Conservation (phyloP, 352 stramenopile genomes). For the Phytophthora pistaciae region DNA sequence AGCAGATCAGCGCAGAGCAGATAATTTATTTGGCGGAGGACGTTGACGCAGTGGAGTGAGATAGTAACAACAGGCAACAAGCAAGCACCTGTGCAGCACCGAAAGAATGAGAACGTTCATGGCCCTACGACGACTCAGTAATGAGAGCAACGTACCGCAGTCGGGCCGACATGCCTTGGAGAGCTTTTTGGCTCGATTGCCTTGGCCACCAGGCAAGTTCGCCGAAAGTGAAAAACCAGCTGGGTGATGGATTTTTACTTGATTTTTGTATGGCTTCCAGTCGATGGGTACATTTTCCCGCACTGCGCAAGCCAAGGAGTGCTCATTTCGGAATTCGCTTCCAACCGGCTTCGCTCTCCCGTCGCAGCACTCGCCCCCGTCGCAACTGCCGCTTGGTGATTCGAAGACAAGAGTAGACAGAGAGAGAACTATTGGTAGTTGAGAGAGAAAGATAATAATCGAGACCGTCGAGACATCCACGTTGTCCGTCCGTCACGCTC, state of each 20-base stretch:
- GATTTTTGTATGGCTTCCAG: constrained; percentile 11
- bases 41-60: neutral
- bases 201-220: neutral
- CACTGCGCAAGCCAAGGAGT: neutral
- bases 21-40: constrained; percentile 24
- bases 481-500: neutral
- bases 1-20: neutral
- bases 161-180: too few relatives aligned
- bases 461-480: constrained; percentile 10
- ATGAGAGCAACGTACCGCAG: too few relatives aligned
- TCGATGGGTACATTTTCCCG: neutral
- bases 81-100: too few relatives aligned
- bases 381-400: constrained; percentile 14
- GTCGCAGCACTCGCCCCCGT: constrained; percentile 2
- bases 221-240: constrained; percentile 2
- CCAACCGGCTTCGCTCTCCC: constrained; percentile 9
- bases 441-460: constrained; percentile 19
- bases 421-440: neutral
- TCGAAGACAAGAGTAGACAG: constrained; percentile 14
- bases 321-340: constrained; percentile 35
- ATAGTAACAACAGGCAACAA: neutral
- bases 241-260: constrained; percentile 7
- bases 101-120: too few relatives aligned
- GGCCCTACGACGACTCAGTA: too few relatives aligned
- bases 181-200: too few relatives aligned